Evolutionary conservation across 108 stramenopile species (phyloP).

Genomic region (Cyclotella baltica): DNA sequence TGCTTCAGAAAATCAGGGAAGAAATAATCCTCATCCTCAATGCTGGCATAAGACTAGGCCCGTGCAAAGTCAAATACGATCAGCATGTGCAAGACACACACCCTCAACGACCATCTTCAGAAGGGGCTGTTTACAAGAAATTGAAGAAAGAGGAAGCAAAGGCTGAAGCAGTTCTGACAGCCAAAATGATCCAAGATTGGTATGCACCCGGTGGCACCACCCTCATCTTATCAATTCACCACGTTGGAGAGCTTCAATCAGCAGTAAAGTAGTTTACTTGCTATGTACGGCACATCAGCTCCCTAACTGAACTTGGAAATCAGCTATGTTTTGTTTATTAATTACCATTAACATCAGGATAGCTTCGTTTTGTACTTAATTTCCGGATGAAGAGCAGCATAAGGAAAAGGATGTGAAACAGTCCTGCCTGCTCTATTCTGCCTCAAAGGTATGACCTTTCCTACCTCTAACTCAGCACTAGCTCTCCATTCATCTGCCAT

Average conservation of each 20-base stretch:
- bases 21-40: not conserved
- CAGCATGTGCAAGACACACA: conserved; percentile 6
- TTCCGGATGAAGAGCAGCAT: conserved; percentile 49
- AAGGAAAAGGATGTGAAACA: conserved; percentile 77
- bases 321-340: not conserved
- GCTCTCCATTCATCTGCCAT: conserved; percentile 71
- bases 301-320: too few species aligned
- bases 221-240: too few species aligned
- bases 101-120: conserved; percentile 10
- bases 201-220: too few species aligned
- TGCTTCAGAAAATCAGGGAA: not conserved
- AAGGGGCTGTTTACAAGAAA: not conserved
- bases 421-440: conserved; percentile 62
- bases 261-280: too few species aligned
- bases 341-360: not conserved
- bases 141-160: conserved; percentile 3
- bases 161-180: not conserved
- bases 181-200: conserved; percentile 1
- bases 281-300: too few species aligned
- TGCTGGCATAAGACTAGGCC: conserved; percentile 30
- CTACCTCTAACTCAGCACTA: conserved; percentile 58
- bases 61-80: not conserved
- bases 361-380: conserved; percentile 44
- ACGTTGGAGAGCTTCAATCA: too few species aligned
- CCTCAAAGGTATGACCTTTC: conserved; percentile 57